These are phyloP conservation scores for Cucurbita moschata DNA, from an alignment of 306 rosid genomes.

Conservation along the genomic window DNA sequence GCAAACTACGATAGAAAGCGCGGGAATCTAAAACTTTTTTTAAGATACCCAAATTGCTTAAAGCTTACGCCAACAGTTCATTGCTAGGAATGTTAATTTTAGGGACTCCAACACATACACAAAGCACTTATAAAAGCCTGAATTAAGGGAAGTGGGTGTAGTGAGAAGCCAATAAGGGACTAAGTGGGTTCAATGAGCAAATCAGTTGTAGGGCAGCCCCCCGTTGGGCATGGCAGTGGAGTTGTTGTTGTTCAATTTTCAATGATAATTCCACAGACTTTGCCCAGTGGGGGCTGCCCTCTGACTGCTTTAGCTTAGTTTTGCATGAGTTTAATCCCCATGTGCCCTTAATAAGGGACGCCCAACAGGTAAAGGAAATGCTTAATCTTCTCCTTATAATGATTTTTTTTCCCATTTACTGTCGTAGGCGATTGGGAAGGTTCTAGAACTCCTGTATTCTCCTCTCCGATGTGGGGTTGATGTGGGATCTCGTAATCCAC, in stretches of 20 bases:
- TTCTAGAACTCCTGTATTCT: too few species aligned
- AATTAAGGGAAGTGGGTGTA: not conserved
- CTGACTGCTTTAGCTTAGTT: conserved; percentile 26
- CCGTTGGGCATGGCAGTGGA: conserved; percentile 38
- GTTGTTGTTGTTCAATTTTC: not conserved
- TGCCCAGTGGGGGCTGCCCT: conserved; percentile 68
- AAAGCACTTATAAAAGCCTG: not conserved
- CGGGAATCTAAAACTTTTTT: not conserved
- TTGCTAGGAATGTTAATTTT: not conserved
- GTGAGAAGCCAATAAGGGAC: not conserved
- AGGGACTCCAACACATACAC: not conserved
- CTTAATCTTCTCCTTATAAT: not conserved
- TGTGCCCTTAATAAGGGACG: not conserved
- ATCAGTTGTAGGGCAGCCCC: conserved; percentile 47
- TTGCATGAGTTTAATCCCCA: conserved; percentile 17
- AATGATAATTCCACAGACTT: not conserved
- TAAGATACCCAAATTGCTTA: not conserved
- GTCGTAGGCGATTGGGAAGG: too few species aligned
- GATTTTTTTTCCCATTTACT: not conserved
- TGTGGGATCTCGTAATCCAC: too few species aligned
- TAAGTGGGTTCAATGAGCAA: conserved; percentile 23
- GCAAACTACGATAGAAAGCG: not conserved
- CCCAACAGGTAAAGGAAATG: not conserved
- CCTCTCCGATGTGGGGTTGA: too few species aligned
- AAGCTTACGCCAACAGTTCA: conserved; percentile 5